Base-by-base conservation (phyloP, 148 eudicot genomes). In the Camellia lanceoleosa region DNA sequence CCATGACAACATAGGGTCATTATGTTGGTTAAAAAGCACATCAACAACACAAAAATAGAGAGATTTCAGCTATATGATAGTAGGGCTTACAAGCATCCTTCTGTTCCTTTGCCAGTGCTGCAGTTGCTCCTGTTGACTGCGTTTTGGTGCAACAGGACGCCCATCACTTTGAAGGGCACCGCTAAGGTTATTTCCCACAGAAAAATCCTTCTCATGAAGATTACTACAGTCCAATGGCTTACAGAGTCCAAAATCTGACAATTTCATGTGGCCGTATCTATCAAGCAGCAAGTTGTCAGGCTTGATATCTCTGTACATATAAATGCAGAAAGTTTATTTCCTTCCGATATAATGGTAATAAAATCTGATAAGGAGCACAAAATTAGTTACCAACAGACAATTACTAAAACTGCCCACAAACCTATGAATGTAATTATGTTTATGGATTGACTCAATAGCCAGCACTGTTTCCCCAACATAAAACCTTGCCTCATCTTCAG, bases 351-450 rank as follows among this genome's bases (percentile, higher is more conserved):
- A 13, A 69, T 5, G 16, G 16, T 0, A 44, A 49, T 44, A 76
- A 43, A 66, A 14, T 52, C 41, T 78, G 41, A 70, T 38, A 73
- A 74, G 56, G 43, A 71, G 46, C 69, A 66, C 44, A 68, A 71
- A 58, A 74, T 63, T 38, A 7, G 62, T 62, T 77, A 20, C 5
- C 2, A 20, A 30, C n/a, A 80, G 15, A 44, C 9, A 16, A 82
- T 44, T 55, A n/a, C 43, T 13, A 54, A 23, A 55, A 23, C 68
- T 5, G 3, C 42, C 68, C 19, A 87, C 86, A 73, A 78, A 96
- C 99, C 99, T 93, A 79, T 96, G 99, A 73, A 96, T 92, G 79
- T 96, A 96, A 84, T 93, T 93, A 86, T 96, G 99, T 87, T 91
- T 92, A 82, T 96, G 99, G 75, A 96, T 96, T 46, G 99, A 96